Conservation (phyloP, 139 green algal species). For the Closterium sp. region DNA sequence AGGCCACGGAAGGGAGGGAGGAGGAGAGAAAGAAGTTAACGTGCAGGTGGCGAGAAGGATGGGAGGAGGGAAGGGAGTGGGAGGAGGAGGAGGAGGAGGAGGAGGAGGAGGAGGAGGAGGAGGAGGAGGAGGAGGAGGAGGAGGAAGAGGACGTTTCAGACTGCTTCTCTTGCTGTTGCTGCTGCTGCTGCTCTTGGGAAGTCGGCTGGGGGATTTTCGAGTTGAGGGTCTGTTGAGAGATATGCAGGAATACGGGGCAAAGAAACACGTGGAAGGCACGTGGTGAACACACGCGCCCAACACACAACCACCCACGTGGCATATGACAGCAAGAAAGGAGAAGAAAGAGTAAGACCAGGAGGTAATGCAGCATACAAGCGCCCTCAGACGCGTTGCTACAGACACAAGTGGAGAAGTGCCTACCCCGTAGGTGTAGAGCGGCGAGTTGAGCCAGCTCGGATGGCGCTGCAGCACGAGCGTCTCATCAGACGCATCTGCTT, state of each 20-base stretch:
- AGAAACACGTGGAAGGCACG: not conserved
- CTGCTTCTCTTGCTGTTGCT: not conserved
- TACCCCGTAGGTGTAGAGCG: not conserved
- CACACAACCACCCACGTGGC: not conserved
- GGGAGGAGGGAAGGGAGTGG: too few relatives aligned
- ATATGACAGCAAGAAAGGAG: not conserved
- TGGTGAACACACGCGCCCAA: not conserved
- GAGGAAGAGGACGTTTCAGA: not conserved
- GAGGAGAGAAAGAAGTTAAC: not conserved
- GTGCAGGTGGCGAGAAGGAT: not conserved
- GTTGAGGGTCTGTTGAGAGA: not conserved
- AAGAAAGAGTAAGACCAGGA: too few relatives aligned
- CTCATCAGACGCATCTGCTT: not conserved
- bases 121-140: not conserved
- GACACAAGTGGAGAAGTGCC: too few relatives aligned
- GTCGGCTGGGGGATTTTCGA: not conserved
- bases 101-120: not conserved
- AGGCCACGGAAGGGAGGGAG: not conserved
- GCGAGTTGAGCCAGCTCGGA: not conserved
- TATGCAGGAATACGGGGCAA: not conserved
- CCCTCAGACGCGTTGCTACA: too few relatives aligned
- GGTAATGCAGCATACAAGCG: too few relatives aligned
- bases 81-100: not conserved
- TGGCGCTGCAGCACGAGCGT: not conserved
- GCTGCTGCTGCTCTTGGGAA: not conserved